Conservation (phyloP, 192 early-diverging fungal species). For the Podila epigama region DNA sequence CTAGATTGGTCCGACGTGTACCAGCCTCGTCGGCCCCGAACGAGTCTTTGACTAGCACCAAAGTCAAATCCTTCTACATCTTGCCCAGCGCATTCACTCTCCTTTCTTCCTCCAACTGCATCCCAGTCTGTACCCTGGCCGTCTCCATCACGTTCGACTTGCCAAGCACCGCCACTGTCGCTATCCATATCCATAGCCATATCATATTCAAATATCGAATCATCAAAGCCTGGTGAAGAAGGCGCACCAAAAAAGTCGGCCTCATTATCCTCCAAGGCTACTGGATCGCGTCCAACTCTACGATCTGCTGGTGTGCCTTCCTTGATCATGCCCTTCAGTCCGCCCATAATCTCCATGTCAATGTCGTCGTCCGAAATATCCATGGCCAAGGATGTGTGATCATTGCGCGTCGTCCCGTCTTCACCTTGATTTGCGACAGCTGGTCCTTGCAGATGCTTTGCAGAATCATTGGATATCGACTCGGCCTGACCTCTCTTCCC, state of each 20-base stretch:
- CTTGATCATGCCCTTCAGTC: conserved; percentile 5
- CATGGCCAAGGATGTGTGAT: background rate
- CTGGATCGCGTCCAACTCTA: no score
- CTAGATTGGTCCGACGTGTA: background rate
- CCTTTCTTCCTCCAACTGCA: background rate
- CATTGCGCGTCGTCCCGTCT: background rate
- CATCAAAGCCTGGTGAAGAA: background rate
- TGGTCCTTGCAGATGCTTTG: background rate
- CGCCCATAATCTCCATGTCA: conserved; percentile 39
- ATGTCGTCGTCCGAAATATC: conserved; percentile 33
- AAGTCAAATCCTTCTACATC: background rate
- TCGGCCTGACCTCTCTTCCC: no score
- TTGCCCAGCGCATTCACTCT: background rate
- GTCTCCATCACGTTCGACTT: no score
- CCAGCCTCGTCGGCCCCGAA: background rate
- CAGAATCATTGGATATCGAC: no score
- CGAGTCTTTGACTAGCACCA: background rate
- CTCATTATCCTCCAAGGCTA: no score
- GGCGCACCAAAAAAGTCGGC: background rate
- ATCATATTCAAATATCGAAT: background rate
- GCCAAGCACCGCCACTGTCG: no score
- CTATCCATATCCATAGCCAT: background rate
- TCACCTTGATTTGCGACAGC: background rate
- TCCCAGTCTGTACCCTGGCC: background rate
- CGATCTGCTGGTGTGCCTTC: background rate